These are phyloP conservation scores for Penicillium frequentans DNA, from an alignment of 2,329 filamentous ascomycete genomes.

Conservation along the genomic window DNA sequence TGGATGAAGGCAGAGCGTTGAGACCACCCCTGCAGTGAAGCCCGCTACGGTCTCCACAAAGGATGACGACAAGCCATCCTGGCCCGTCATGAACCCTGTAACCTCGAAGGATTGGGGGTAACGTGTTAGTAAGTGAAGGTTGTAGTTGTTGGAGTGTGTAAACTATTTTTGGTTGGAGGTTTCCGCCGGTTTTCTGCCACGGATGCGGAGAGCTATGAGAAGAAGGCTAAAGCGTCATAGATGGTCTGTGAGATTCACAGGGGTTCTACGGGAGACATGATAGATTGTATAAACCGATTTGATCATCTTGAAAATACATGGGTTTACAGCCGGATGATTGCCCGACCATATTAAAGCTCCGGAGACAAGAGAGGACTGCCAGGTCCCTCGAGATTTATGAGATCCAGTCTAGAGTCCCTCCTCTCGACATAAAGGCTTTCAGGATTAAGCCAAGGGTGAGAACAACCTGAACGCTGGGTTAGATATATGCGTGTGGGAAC, in stretches of 20 bases:
- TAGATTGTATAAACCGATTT: not conserved
- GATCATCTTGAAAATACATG: not conserved
- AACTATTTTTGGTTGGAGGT: not conserved
- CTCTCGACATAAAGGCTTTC: not conserved
- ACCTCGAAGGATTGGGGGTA: not conserved
- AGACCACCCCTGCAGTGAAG: conserved; percentile 81
- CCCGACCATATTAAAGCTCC: not conserved
- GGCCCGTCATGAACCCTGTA: conserved; percentile 43
- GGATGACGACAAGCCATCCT: conserved; percentile 68
- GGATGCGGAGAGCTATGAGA: not conserved
- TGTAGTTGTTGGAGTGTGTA: not conserved
- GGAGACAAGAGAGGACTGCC: not conserved
- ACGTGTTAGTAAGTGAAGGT: not conserved
- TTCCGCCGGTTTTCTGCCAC: not conserved
- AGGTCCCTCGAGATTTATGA: not conserved
- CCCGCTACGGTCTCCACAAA: conserved; percentile 86
- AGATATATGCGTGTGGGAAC: conserved; percentile 6
- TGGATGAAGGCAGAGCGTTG: conserved; percentile 85
- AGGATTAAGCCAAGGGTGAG: conserved; percentile 43
- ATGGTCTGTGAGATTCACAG: not conserved
- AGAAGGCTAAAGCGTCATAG: not conserved
- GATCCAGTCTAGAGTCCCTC: not conserved
- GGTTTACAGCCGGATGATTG: not conserved
- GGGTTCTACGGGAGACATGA: not conserved
- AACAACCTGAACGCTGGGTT: conserved; percentile 35